phyloP scores from a whole-genome alignment of 441 rosid genomes.

The Corymbia calophylla region DNA sequence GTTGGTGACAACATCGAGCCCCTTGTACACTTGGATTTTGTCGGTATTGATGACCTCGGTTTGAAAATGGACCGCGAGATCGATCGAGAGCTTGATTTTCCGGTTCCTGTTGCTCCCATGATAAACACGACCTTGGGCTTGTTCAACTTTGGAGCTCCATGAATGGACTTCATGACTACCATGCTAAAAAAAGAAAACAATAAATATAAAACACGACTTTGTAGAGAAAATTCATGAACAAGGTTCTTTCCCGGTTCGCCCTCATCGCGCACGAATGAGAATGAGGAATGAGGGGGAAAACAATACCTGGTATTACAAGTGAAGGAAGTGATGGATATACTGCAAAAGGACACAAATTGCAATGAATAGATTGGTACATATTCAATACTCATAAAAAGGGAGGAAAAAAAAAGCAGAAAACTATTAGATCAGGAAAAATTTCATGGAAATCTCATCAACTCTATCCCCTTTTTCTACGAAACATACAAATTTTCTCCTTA shows the following conservation, averaged over 20 bases:
- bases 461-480: not conserved
- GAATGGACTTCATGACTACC: constrained; percentile 27
- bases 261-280: not conserved
- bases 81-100: not conserved
- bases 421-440: not conserved
- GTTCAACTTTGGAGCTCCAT: constrained; percentile 30
- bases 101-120: constrained; percentile 9
- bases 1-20: constrained; percentile 1
- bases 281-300: not conserved
- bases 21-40: not conserved
- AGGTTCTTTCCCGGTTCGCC: not conserved
- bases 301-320: not conserved
- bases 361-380: not conserved
- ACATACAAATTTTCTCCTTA: too few relatives aligned
- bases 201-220: not conserved
- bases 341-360: not conserved
- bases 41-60: not conserved
- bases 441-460: not conserved
- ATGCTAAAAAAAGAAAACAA: not conserved
- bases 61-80: not conserved
- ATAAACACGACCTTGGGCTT: not conserved
- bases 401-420: not conserved
- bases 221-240: not conserved
- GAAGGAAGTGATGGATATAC: not conserved
- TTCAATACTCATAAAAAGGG: not conserved